phyloP scores from a whole-genome alignment of 345 rosid species.

The Acer campestre region DNA sequence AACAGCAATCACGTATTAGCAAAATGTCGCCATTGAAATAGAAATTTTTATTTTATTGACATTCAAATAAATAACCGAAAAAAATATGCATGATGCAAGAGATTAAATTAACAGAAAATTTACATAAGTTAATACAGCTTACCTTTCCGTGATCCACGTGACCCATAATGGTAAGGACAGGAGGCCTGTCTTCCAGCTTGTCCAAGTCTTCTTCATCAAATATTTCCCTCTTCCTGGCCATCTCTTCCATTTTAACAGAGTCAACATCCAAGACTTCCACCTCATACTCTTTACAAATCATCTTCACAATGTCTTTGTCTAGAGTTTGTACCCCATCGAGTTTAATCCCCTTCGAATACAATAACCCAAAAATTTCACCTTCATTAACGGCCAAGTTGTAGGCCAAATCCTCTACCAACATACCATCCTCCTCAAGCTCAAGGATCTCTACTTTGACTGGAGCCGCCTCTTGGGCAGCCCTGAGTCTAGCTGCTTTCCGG shows the following conservation, averaged over 20 bases:
- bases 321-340: slow-evolving; percentile 97
- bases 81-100: background rate
- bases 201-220: slow-evolving; percentile 88
- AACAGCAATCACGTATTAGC: slow-evolving; percentile 37
- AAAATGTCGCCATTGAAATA: slow-evolving; percentile 18
- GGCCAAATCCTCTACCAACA: slow-evolving; percentile 90
- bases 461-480: slow-evolving; percentile 93
- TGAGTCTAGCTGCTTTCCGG: slow-evolving; percentile 87
- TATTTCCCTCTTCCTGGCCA: slow-evolving; percentile 86
- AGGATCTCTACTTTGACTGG: slow-evolving; percentile 95
- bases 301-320: slow-evolving; percentile 92
- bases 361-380: slow-evolving; percentile 88
- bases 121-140: slow-evolving; percentile 12
- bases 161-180: slow-evolving; percentile 99
- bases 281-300: slow-evolving; percentile 82
- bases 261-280: slow-evolving; percentile 88
- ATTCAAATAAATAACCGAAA: background rate
- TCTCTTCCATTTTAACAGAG: slow-evolving; percentile 75
- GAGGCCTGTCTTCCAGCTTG: slow-evolving; percentile 90
- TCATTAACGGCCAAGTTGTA: slow-evolving; percentile 73
- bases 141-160: slow-evolving; percentile 99
- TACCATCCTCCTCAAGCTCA: slow-evolving; percentile 88
- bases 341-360: slow-evolving; percentile 87
- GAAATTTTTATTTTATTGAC: background rate
- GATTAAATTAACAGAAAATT: background rate